phyloP scores from a whole-genome alignment of 768 basidiomycete species.

The Paxillus involutus region DNA sequence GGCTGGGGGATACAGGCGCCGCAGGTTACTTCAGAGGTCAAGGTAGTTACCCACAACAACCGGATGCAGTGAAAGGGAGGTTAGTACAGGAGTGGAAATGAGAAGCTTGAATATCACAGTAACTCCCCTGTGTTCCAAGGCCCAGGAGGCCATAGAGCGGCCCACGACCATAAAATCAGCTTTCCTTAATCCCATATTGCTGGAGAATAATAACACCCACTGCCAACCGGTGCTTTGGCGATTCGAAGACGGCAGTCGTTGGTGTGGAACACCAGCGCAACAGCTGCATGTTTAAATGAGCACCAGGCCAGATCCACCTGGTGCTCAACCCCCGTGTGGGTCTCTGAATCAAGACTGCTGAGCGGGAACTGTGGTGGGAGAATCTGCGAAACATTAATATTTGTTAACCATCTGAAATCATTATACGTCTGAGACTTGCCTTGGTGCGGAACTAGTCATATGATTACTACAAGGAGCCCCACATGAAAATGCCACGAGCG shows the following conservation, averaged over 20 bases:
- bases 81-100: neutral
- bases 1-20: too few relatives aligned
- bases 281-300: neutral
- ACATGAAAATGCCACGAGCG: neutral
- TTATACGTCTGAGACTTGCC: too few relatives aligned
- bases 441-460: too few relatives aligned
- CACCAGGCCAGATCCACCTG: neutral
- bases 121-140: neutral
- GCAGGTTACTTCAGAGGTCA: too few relatives aligned
- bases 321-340: too few relatives aligned
- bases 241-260: conserved; percentile 17
- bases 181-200: conserved; percentile 18
- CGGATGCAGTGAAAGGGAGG: neutral
- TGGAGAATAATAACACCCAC: conserved; percentile 13
- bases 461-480: neutral
- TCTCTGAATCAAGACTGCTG: too few relatives aligned
- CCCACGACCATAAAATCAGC: conserved; percentile 15
- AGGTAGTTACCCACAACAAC: too few relatives aligned
- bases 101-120: neutral
- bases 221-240: neutral
- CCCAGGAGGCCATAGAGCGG: conserved; percentile 15
- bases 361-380: too few relatives aligned
- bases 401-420: too few relatives aligned
- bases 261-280: neutral
- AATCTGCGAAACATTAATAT: too few relatives aligned